phyloP scores from a whole-genome alignment of 305 asterid genomes.

The Solanum hybrid region DNA sequence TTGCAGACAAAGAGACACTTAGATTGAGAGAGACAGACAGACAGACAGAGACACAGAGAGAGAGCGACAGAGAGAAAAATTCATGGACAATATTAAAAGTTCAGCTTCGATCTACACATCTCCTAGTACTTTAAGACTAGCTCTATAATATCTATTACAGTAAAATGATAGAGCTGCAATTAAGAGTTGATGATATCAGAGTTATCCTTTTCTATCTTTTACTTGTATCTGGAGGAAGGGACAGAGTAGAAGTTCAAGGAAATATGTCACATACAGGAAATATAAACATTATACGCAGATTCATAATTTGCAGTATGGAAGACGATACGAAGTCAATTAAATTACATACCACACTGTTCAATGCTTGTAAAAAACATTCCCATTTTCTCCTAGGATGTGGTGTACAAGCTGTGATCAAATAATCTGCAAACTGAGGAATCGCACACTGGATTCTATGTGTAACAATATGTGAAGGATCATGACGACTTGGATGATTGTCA shows the following conservation, averaged over 20 bases:
- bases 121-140: neutral
- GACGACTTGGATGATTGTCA: conserved; percentile 92
- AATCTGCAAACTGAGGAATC: conserved; percentile 46
- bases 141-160: neutral
- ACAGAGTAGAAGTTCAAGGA: neutral
- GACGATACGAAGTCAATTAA: neutral
- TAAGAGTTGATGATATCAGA: neutral
- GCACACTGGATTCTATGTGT: conserved; percentile 72
- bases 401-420: conserved; percentile 36
- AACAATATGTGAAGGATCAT: conserved; percentile 78
- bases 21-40: neutral
- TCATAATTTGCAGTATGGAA: neutral
- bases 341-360: conserved; percentile 64
- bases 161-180: neutral
- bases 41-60: neutral
- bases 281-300: neutral
- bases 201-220: neutral
- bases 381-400: conserved; percentile 38
- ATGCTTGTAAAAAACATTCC: conserved; percentile 40
- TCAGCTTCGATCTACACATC: neutral
- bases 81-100: neutral
- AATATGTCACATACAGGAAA: neutral
- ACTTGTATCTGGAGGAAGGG: neutral
- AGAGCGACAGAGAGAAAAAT: neutral
- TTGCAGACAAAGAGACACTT: neutral